Evolutionary conservation across 2,329 filamentous ascomycete species (phyloP).

Genomic region (Xenosphaeropsis pyriputrescens): DNA sequence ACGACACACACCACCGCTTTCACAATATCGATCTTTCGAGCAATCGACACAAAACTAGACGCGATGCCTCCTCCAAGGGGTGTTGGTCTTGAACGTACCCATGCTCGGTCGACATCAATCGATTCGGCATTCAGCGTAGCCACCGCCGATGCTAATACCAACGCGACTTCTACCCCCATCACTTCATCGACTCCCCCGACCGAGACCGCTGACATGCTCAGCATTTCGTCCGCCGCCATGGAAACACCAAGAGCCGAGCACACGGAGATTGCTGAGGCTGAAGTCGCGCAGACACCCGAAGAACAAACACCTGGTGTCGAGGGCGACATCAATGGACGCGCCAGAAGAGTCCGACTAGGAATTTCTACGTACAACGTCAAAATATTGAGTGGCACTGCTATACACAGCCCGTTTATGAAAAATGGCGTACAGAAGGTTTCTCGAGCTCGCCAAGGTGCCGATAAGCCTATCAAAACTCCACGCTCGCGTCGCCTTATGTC

Average conservation of each 20-base stretch:
- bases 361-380: conserved; percentile 53
- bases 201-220: conserved; percentile 46
- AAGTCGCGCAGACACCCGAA: background rate
- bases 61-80: conserved; percentile 7
- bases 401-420: conserved; percentile 26
- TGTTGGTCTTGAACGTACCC: background rate
- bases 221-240: conserved; percentile 32
- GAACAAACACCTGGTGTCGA: background rate
- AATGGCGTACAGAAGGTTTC: background rate
- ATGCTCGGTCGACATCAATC: conserved; percentile 1
- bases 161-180: conserved; percentile 10
- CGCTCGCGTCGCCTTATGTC: conserved; percentile 26
- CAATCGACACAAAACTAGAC: no score
- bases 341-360: conserved; percentile 37
- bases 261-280: conserved; percentile 1
- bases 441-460: conserved; percentile 1
- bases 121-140: conserved; percentile 13
- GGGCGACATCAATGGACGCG: conserved; percentile 22
- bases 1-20: no score
- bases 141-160: conserved; percentile 12
- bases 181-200: conserved; percentile 47
- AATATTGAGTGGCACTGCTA: conserved; percentile 44
- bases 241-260: conserved; percentile 9
- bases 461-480: conserved; percentile 11
- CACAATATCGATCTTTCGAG: no score